Evolutionary conservation across 139 green algal genomes (phyloP).

Genomic region (Yamagishiella unicocca): DNA sequence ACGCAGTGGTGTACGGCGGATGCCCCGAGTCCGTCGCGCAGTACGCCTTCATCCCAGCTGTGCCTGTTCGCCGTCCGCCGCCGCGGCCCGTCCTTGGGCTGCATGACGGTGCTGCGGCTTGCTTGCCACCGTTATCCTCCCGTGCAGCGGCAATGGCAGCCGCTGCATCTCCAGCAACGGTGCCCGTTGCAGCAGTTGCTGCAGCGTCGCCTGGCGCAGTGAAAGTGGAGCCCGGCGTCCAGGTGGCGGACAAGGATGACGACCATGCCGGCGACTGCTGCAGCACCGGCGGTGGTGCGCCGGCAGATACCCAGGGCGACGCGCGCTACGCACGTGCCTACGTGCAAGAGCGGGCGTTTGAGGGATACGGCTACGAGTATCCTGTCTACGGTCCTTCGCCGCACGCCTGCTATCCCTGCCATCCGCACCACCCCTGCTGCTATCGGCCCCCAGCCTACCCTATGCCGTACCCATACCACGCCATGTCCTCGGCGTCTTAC

Average conservation of each 20-base stretch:
- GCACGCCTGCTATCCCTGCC: neutral
- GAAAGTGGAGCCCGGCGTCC: neutral
- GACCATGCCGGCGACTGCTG: conserved; percentile 20
- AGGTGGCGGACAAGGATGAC: neutral
- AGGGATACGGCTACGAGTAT: neutral
- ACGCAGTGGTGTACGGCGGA: neutral
- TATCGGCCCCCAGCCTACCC: neutral
- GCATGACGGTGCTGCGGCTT: neutral
- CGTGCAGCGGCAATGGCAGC: neutral
- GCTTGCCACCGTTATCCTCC: neutral
- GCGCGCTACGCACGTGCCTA: neutral
- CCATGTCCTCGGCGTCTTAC: neutral
- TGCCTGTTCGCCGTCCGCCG: neutral
- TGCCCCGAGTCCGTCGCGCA: neutral
- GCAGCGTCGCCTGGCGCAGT: neutral
- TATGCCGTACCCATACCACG: neutral
- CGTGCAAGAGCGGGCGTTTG: neutral
- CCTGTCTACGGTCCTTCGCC: neutral
- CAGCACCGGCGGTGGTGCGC: neutral
- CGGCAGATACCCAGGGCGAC: neutral
- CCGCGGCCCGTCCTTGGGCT: neutral
- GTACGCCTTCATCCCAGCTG: neutral
- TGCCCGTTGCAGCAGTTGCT: neutral
- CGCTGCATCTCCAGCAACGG: neutral
- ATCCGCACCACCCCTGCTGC: neutral